A percentile compares a stretch with the other conserved stretches of the same genome.
Conservation (phyloP, 2,329 filamentous ascomycete species). For the Clarireedia homoeocarpa region DNA sequence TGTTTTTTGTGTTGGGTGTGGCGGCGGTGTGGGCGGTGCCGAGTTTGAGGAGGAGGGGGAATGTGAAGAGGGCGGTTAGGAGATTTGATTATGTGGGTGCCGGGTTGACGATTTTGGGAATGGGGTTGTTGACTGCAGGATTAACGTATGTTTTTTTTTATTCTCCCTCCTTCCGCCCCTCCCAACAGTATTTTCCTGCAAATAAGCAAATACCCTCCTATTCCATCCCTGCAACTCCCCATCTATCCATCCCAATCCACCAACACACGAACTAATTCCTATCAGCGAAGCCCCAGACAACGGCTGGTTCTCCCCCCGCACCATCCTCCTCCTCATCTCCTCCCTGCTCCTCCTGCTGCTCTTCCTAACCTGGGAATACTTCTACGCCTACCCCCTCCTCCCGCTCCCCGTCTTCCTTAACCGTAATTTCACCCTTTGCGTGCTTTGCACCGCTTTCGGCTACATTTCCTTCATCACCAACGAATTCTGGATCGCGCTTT, state of each 20-base stretch:
- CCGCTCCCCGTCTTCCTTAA: conserved; percentile 51
- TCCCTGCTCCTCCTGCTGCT: conserved; percentile 46
- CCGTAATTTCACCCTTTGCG: conserved; percentile 50
- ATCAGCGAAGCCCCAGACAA: conserved; percentile 34
- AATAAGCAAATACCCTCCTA: neutral
- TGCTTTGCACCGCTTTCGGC: conserved; percentile 45
- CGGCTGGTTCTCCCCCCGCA: conserved; percentile 55
- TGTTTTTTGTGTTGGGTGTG: conserved; percentile 52
- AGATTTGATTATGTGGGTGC: conserved; percentile 24
- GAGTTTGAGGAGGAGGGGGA: conserved; percentile 37
- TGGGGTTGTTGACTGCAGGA: conserved; percentile 18
- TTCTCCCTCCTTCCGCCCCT: too few relatives aligned
- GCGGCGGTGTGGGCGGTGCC: conserved; percentile 56
- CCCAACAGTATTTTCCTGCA: too few relatives aligned
- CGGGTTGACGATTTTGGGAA: conserved; percentile 15
- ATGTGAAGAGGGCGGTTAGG: conserved; percentile 3
- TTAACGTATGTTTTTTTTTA: conserved; percentile 19
- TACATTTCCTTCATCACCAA: conserved; percentile 55
- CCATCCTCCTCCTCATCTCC: conserved; percentile 54
- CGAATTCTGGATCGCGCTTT: conserved; percentile 57
- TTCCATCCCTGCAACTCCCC: neutral
- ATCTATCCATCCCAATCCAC: neutral
- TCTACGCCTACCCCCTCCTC: conserved; percentile 42
- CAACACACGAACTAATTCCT: neutral
- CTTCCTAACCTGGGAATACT: conserved; percentile 57